These are phyloP conservation scores for Dothiorella sarmentorum DNA, from an alignment of 2,329 filamentous ascomycete species.

Conservation along the genomic window DNA sequence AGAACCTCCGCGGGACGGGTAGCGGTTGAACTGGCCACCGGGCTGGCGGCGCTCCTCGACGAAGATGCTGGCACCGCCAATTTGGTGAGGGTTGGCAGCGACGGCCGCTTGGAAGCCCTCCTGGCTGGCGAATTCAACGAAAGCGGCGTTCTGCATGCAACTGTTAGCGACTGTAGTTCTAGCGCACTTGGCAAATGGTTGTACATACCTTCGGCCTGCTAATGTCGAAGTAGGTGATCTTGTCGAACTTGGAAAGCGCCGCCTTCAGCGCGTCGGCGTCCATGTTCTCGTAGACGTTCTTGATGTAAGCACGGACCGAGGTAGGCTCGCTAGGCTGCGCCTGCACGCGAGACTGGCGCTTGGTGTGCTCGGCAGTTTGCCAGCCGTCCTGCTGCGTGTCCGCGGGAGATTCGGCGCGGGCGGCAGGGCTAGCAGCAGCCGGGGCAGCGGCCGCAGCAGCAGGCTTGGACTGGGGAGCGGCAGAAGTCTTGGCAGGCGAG, in stretches of 20 bases:
- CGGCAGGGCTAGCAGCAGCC: slow-evolving; percentile 28
- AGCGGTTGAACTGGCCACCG: slow-evolving; percentile 35
- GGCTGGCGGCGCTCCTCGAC: slow-evolving; percentile 82
- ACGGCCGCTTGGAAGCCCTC: slow-evolving; percentile 81
- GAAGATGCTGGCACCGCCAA: slow-evolving; percentile 76
- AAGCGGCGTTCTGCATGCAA: slow-evolving; percentile 79
- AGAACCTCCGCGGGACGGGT: slow-evolving; percentile 38
- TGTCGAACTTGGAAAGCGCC: slow-evolving; percentile 66
- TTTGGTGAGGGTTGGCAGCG: slow-evolving; percentile 77
- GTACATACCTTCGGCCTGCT: slow-evolving; percentile 68
- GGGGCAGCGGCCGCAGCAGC: slow-evolving; percentile 26
- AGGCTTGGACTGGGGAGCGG: slow-evolving; percentile 17
- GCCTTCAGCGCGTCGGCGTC: slow-evolving; percentile 68
- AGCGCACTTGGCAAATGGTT: too few species aligned
- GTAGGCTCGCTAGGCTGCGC: slow-evolving; percentile 68
- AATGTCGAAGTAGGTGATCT: slow-evolving; percentile 62
- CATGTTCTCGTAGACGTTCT: slow-evolving; percentile 90
- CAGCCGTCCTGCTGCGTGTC: slow-evolving; percentile 59
- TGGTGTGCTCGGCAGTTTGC: slow-evolving; percentile 85
- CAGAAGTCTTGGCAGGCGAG: slow-evolving; percentile 32
- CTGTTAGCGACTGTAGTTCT: slow-evolving; percentile 21
- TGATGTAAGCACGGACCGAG: slow-evolving; percentile 82
- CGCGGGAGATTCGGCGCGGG: slow-evolving; percentile 28
- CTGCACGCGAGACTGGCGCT: slow-evolving; percentile 75
- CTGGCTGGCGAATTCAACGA: slow-evolving; percentile 83